Percentiles rank a stretch among this genome's conserved stretches.
Conservation (phyloP, 2,329 filamentous ascomycete species). For the Ophiocordyceps australis region DNA sequence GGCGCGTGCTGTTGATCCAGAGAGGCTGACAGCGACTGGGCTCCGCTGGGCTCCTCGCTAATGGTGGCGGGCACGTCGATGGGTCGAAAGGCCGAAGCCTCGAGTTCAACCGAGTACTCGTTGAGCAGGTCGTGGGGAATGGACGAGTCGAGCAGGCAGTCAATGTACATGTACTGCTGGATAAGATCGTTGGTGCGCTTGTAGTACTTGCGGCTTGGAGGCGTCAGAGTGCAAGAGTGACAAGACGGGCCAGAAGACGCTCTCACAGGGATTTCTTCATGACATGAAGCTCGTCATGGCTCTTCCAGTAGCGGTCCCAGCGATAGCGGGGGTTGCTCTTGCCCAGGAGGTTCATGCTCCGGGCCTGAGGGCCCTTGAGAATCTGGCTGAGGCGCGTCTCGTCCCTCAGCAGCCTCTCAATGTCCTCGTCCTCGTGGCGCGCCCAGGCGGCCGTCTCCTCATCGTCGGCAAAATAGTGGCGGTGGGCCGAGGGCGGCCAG, state of each 20-base stretch:
- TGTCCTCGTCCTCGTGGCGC: constrained; percentile 21
- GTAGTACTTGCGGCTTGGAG: constrained; percentile 61
- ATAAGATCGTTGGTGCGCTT: constrained; percentile 77
- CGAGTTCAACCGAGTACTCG: constrained; percentile 55
- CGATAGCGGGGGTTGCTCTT: constrained; percentile 71
- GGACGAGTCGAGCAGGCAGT: constrained; percentile 75
- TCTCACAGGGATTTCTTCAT: constrained; percentile 54
- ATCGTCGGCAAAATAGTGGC: constrained; percentile 12
- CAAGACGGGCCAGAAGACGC: neutral
- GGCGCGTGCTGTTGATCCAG: constrained; percentile 3
- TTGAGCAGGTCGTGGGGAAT: constrained; percentile 84
- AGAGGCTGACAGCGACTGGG: constrained; percentile 8
- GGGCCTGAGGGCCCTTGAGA: constrained; percentile 52
- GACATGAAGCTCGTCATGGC: constrained; percentile 50
- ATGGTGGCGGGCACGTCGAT: constrained; percentile 56
- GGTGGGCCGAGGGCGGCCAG: constrained; percentile 6
- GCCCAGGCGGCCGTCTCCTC: constrained; percentile 11
- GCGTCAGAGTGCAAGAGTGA: constrained; percentile 2
- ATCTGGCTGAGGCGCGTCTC: constrained; percentile 41
- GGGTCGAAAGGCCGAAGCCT: constrained; percentile 31
- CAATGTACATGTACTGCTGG: constrained; percentile 87
- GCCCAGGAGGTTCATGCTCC: constrained; percentile 75
- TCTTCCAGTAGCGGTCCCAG: constrained; percentile 79
- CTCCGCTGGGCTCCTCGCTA: constrained; percentile 40
- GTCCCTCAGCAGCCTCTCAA: constrained; percentile 25